Evolutionary conservation across 805 yeast species (phyloP).

Genomic region (Yamadazyma ubonensis): DNA sequence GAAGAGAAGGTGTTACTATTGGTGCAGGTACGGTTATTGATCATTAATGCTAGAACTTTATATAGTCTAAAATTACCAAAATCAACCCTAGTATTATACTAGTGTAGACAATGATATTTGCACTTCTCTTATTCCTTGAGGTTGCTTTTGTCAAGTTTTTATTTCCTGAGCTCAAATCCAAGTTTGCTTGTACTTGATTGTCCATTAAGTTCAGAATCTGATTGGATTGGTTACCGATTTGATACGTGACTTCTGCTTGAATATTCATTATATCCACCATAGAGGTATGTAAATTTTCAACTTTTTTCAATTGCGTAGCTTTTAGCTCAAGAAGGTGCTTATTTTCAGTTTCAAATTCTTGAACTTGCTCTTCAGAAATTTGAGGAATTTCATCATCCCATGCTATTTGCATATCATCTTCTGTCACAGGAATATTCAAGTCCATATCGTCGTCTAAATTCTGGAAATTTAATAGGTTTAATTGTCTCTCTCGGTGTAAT

Average conservation of each 20-base stretch:
- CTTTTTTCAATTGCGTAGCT: slow-evolving; percentile 58
- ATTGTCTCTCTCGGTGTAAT: slow-evolving; percentile 36
- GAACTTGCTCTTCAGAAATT: slow-evolving; percentile 55
- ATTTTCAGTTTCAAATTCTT: slow-evolving; percentile 59
- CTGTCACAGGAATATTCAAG: slow-evolving; percentile 7
- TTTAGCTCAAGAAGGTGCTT: slow-evolving; percentile 53
- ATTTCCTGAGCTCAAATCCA: slow-evolving; percentile 71
- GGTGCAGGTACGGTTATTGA: slow-evolving; percentile 58
- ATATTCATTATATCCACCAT: slow-evolving; percentile 72
- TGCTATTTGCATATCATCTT: slow-evolving; percentile 1
- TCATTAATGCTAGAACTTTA: slow-evolving; percentile 15
- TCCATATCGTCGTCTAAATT: slow-evolving; percentile 38
- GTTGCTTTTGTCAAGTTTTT: slow-evolving; percentile 67
- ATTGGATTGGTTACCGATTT: slow-evolving; percentile 69
- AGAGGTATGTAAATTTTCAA: slow-evolving; percentile 57
- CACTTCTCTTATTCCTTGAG: slow-evolving; percentile 52
- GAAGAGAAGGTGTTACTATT: slow-evolving; percentile 67
- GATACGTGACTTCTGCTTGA: slow-evolving; percentile 72
- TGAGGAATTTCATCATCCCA: slow-evolving; percentile 16
- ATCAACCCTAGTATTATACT: slow-evolving; percentile 35
- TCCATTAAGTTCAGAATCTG: slow-evolving; percentile 62
- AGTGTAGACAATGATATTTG: slow-evolving; percentile 35
- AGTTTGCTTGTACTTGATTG: slow-evolving; percentile 63
- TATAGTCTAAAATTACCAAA: slow-evolving; percentile 36
- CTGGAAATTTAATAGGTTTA: slow-evolving; percentile 39